Conservation (phyloP, 2,329 filamentous ascomycete species). For the Fusarium nygamai region DNA sequence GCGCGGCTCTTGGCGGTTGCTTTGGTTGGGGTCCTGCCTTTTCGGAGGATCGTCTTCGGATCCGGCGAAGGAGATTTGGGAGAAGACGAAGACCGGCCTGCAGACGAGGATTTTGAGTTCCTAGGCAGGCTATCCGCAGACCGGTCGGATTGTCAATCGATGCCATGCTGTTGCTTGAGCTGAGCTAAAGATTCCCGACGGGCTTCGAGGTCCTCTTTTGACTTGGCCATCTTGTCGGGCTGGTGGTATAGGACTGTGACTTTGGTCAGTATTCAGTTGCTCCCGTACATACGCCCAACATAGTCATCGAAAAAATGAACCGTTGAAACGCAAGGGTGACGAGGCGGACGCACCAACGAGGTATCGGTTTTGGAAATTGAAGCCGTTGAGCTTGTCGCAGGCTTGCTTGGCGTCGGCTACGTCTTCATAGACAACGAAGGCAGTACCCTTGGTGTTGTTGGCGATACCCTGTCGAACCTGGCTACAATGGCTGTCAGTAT, state of each 20-base stretch:
- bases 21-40: slow-evolving; percentile 51
- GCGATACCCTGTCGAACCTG: slow-evolving; percentile 99
- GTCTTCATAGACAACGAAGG: slow-evolving; percentile 99
- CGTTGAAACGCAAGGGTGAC: background rate
- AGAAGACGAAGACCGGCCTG: slow-evolving; percentile 69
- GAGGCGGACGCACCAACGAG: slow-evolving; percentile 80
- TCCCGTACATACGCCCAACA: background rate
- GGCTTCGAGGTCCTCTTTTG: slow-evolving; percentile 92
- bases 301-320: slow-evolving; percentile 1
- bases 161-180: slow-evolving; percentile 97
- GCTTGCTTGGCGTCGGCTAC: slow-evolving; percentile 98
- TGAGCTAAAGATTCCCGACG: slow-evolving; percentile 98
- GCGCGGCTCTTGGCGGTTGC: slow-evolving; percentile 50
- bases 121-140: slow-evolving; percentile 63
- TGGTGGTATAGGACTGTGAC: slow-evolving; percentile 68
- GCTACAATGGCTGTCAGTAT: slow-evolving; percentile 59
- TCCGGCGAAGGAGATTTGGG: slow-evolving; percentile 52
- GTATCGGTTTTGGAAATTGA: slow-evolving; percentile 99
- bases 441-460: slow-evolving; percentile 96
- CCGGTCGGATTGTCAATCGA: slow-evolving; percentile 92
- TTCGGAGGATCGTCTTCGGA: slow-evolving; percentile 57
- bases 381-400: slow-evolving; percentile 99
- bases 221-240: slow-evolving; percentile 76
- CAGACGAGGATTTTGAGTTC: slow-evolving; percentile 60
- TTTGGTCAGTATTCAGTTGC: slow-evolving; percentile 21